Conservation (phyloP, 1,284 basidiomycete genomes). For the Cryptococcus wingfieldii region DNA sequence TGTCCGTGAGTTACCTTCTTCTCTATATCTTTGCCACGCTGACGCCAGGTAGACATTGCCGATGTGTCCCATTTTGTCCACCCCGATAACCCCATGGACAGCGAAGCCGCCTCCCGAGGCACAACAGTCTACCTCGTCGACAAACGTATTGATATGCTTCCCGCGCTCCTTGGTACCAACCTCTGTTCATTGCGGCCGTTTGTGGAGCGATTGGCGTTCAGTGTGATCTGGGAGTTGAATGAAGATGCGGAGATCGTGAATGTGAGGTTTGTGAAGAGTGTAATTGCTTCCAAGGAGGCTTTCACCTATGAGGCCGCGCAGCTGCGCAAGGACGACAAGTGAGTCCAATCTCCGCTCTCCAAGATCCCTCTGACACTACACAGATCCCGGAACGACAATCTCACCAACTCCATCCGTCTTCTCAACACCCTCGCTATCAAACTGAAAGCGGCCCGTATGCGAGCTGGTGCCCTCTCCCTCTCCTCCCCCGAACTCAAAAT, state of each 20-base stretch:
- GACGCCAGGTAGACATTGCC: constrained; percentile 72
- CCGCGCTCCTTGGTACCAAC: constrained; percentile 89
- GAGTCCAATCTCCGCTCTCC: constrained; percentile 38
- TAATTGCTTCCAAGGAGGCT: constrained; percentile 92
- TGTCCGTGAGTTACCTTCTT: constrained; percentile 68
- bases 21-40: not conserved
- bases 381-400: constrained; percentile 70
- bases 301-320: constrained; percentile 99
- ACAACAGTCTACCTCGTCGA: constrained; percentile 99
- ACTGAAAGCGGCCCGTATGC: constrained; percentile 81
- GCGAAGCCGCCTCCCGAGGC: constrained; percentile 88
- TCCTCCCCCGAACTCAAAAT: constrained; percentile 98
- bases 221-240: constrained; percentile 90
- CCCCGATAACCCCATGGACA: constrained; percentile 93
- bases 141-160: constrained; percentile 98
- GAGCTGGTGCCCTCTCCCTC: constrained; percentile 89
- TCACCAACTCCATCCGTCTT: constrained; percentile 84
- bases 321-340: constrained; percentile 86
- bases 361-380: not conserved
- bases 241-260: constrained; percentile 83
- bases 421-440: constrained; percentile 85
- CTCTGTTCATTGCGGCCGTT: constrained; percentile 88
- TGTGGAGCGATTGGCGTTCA: constrained; percentile 94
- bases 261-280: constrained; percentile 89
- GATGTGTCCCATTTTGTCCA: constrained; percentile 97